Evolutionary conservation across 768 basidiomycete species (phyloP).

Genomic region (Daedaleopsis nitida): DNA sequence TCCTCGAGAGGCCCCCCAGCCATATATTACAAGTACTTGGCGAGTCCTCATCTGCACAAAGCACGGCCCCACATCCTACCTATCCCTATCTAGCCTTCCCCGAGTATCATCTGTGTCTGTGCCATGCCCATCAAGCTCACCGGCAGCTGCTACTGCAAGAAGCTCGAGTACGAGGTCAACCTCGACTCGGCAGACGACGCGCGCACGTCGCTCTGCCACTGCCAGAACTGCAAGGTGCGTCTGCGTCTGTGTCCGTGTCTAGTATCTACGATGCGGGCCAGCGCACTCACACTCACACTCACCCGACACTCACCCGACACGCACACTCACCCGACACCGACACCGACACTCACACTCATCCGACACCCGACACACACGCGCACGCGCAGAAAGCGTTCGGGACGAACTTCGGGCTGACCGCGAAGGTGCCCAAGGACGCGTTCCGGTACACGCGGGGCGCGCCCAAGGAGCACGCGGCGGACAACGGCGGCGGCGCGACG

Average conservation of each 20-base stretch:
- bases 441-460: conserved; percentile 15
- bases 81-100: no score
- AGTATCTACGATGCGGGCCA: no score
- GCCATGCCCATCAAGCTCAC: background rate
- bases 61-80: no score
- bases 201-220: conserved; percentile 25
- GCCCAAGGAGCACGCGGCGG: conserved; percentile 18
- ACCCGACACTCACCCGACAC: no score
- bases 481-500: conserved; percentile 22
- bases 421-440: conserved; percentile 21
- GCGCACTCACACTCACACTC: no score
- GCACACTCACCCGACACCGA: no score
- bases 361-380: no score
- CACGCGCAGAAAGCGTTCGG: conserved; percentile 20
- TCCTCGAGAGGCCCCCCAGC: no score
- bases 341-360: no score
- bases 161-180: conserved; percentile 18
- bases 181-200: conserved; percentile 22
- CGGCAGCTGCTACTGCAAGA: conserved; percentile 25
- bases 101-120: background rate
- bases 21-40: no score
- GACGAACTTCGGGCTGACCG: conserved; percentile 21
- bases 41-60: no score
- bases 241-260: no score
- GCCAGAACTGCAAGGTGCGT: conserved; percentile 26